These are phyloP conservation scores for Fistulinella prunicolor DNA, from an alignment of 768 basidiomycete genomes.

Conservation along the genomic window DNA sequence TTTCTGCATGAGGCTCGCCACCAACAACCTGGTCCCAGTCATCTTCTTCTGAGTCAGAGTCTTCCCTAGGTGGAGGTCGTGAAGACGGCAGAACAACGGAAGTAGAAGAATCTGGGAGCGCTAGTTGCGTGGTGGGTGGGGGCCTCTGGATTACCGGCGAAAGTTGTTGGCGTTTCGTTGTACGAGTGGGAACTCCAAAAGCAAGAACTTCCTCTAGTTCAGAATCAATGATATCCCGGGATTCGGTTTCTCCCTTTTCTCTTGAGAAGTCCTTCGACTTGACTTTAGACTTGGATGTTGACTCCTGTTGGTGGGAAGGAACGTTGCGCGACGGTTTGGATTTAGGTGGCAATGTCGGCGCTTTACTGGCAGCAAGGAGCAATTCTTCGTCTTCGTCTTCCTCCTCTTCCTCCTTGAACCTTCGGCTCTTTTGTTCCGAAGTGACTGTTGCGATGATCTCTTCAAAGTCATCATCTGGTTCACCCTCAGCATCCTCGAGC, in stretches of 20 bases:
- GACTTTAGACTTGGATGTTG: slow-evolving; percentile 24
- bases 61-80: slow-evolving; percentile 29
- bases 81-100: slow-evolving; percentile 31
- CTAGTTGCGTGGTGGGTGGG: slow-evolving; percentile 27
- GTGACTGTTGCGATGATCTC: slow-evolving; percentile 35
- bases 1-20: slow-evolving; percentile 22
- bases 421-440: slow-evolving; percentile 31
- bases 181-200: slow-evolving; percentile 46
- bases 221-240: slow-evolving; percentile 23
- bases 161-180: slow-evolving; percentile 32
- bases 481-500: slow-evolving; percentile 37
- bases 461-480: slow-evolving; percentile 45
- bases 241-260: slow-evolving; percentile 21
- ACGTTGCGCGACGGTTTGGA: slow-evolving; percentile 29
- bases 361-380: slow-evolving; percentile 20
- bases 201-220: slow-evolving; percentile 45
- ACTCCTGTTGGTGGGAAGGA: slow-evolving; percentile 23
- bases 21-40: slow-evolving; percentile 51
- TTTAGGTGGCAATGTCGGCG: slow-evolving; percentile 31
- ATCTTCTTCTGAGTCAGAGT: slow-evolving; percentile 45
- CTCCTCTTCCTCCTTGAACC: slow-evolving; percentile 23
- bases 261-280: slow-evolving; percentile 24
- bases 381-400: slow-evolving; percentile 34
- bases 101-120: slow-evolving; percentile 37
- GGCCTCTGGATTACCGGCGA: slow-evolving; percentile 21